Base-by-base conservation (phyloP, 1,284 basidiomycete genomes). In the Apiotrichum laibachii region DNA sequence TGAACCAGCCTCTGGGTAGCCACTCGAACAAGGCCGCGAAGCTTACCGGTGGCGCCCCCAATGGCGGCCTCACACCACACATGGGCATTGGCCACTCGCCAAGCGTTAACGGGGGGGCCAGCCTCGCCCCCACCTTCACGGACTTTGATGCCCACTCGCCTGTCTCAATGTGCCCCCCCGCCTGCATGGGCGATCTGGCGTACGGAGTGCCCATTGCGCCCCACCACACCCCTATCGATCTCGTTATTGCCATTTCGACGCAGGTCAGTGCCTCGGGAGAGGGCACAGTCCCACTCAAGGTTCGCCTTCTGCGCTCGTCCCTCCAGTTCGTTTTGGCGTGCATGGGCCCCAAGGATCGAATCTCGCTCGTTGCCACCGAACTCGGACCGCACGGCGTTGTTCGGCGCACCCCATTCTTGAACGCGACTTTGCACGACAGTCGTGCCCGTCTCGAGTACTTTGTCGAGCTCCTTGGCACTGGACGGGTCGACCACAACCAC, bases 221-320 rank as follows among this genome's bases (percentile, higher is more conserved):
- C 4, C 83, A 86, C 18, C 93, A 97, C 73, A 88, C 93, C 0
- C 85, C 92, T 0, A 81, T 96, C 67, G 95, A 99, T 75, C 83
- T 99, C 55, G 90, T 97, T 69, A 83, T 98, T 54, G 90, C 97
- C 57, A 80, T 98, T 44, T 92, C 93, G 2, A 81, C 98, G 0
- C 92, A 94, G 1, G 83, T 87, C 8, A 83, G 82, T 85, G n/a
- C 86, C 85, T 15, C 88, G 87, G 64, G 88, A 89, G 2, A 87
- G 88, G 1, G 84, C 54, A 49, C 64, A 9, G 46, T 66, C 5
- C 69, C 68, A 0, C 84, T 96, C 67, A 96, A 95, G 77, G 71
- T 88, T 51, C 86, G 90, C 44, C 88, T 96, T 21, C 88, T 97
- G 79, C 87, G 86, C 69, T 83, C 86, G 12, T 87, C 90, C 0